These are phyloP conservation scores for Chlamydomonas urium DNA, from an alignment of 139 green algal genomes.

Conservation along the genomic window DNA sequence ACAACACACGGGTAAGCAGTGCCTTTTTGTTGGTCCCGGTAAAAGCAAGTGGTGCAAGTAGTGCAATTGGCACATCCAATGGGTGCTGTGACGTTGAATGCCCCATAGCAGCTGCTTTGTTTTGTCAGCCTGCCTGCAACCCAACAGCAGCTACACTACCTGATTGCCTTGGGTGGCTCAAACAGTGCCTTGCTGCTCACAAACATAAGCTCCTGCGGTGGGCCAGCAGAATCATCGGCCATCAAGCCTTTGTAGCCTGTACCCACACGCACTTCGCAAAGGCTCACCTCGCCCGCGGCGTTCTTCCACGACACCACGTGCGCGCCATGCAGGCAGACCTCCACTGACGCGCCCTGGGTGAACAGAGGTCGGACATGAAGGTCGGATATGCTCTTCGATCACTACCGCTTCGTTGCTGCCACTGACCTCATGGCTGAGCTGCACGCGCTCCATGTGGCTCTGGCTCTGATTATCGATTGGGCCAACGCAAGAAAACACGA, in stretches of 20 bases:
- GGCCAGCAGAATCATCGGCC: not conserved
- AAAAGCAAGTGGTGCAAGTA: not conserved
- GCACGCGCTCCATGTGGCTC: no score
- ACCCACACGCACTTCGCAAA: not conserved
- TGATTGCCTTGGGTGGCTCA: constrained; percentile 81
- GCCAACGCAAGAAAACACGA: no score
- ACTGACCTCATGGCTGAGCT: no score
- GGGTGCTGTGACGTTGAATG: not conserved
- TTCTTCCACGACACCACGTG: constrained; percentile 29
- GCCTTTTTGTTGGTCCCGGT: not conserved
- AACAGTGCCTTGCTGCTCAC: constrained; percentile 74
- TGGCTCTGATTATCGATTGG: no score
- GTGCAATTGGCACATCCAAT: not conserved
- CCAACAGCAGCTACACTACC: constrained; percentile 24
- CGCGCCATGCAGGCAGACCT: constrained; percentile 17
- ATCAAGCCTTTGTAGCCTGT: not conserved
- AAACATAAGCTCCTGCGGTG: constrained; percentile 71
- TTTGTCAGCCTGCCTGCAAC: not conserved
- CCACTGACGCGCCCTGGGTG: constrained; percentile 21
- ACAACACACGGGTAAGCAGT: not conserved
- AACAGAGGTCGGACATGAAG: no score
- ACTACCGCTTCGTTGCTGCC: no score
- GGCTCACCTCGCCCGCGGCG: constrained; percentile 13
- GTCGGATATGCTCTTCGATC: no score
- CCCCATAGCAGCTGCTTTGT: not conserved